Evolutionary conservation across 495 filamentous ascomycete species (phyloP).

Genomic region (Penicillium antarcticum): DNA sequence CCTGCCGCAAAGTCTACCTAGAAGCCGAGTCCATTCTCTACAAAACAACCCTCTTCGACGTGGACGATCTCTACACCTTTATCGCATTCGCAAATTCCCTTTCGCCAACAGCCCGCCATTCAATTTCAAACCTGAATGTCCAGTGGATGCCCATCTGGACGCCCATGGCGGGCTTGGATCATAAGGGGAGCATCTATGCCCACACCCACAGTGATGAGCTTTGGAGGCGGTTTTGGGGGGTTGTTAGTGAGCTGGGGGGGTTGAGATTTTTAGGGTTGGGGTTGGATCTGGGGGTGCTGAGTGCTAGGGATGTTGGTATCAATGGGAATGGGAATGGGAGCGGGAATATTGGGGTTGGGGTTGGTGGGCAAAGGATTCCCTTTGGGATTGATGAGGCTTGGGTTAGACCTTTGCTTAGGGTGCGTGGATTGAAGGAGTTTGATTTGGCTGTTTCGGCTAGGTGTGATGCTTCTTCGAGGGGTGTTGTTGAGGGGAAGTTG

Average conservation of each 20-base stretch:
- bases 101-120: slow-evolving; percentile 6
- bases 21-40: slow-evolving; percentile 37
- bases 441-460: slow-evolving; percentile 39
- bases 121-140: slow-evolving; percentile 25
- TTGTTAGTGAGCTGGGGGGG: slow-evolving; percentile 16
- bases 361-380: slow-evolving; percentile 24
- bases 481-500: slow-evolving; percentile 27
- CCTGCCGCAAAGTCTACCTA: slow-evolving; percentile 40
- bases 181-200: slow-evolving; percentile 34
- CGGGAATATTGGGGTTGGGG: slow-evolving; percentile 8
- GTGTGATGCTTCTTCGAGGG: slow-evolving; percentile 31
- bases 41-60: slow-evolving; percentile 27
- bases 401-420: slow-evolving; percentile 30
- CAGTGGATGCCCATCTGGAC: slow-evolving; percentile 41
- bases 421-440: slow-evolving; percentile 31
- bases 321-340: slow-evolving; percentile 23
- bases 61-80: slow-evolving; percentile 43
- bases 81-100: slow-evolving; percentile 32
- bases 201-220: slow-evolving; percentile 41
- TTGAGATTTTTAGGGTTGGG: slow-evolving; percentile 24
- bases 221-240: slow-evolving; percentile 35
- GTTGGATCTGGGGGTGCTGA: slow-evolving; percentile 30
- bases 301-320: no score
- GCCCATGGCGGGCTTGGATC: slow-evolving; percentile 31
- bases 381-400: slow-evolving; percentile 28